Evolutionary conservation across 1,284 basidiomycete species (phyloP).

Genomic region (Sanghuangporus baumii): DNA sequence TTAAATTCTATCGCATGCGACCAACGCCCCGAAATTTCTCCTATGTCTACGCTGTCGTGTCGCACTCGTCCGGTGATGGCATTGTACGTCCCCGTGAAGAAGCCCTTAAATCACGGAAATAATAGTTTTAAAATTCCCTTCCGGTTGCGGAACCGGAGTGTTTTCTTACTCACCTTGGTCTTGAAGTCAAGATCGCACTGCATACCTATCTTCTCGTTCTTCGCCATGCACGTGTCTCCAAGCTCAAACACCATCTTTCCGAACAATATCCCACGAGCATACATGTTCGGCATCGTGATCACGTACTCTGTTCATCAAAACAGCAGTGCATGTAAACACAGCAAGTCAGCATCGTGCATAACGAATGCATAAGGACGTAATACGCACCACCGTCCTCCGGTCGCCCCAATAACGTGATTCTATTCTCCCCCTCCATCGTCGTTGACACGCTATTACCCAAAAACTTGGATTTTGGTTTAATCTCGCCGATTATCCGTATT

Average conservation of each 20-base stretch:
- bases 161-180: conserved; percentile 64
- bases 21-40: conserved; percentile 91
- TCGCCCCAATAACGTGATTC: conserved; percentile 73
- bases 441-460: conserved; percentile 95
- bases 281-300: conserved; percentile 96
- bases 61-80: conserved; percentile 80
- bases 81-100: conserved; percentile 97
- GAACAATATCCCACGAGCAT: conserved; percentile 94
- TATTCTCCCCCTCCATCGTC: conserved; percentile 94
- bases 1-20: conserved; percentile 88
- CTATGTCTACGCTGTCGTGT: conserved; percentile 61
- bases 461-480: conserved; percentile 94
- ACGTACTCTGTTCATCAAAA: conserved; percentile 59
- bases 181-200: conserved; percentile 93
- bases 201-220: conserved; percentile 75
- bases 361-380: neutral
- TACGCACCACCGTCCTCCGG: conserved; percentile 82
- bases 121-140: neutral
- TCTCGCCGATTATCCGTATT: conserved; percentile 82
- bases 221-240: conserved; percentile 85
- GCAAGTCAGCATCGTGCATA: neutral
- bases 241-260: conserved; percentile 98
- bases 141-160: neutral
- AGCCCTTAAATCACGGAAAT: conserved; percentile 54
- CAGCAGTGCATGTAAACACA: conserved; percentile 13